Conservation (phyloP, 2,329 filamentous ascomycete species). For the Metarhizium brunneum region DNA sequence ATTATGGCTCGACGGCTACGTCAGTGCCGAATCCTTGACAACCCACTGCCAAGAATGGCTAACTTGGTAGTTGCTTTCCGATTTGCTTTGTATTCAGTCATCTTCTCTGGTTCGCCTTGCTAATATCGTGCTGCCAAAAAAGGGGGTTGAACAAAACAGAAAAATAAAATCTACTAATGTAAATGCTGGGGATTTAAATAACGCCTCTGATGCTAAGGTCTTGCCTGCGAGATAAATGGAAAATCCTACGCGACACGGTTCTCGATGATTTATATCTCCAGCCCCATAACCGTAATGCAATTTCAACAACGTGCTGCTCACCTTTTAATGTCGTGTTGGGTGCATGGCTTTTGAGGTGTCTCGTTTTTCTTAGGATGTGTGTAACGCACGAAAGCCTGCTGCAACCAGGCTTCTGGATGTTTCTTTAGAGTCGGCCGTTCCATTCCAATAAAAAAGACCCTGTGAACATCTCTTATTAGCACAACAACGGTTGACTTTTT, state of each 20-base stretch:
- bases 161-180: not conserved
- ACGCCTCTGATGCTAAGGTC: not conserved
- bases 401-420: constrained; percentile 48
- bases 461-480: constrained; percentile 16
- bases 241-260: not conserved
- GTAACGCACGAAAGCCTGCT: constrained; percentile 44
- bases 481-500: not conserved
- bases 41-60: too few species aligned
- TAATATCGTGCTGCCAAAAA: too few species aligned
- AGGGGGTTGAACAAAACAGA: too few species aligned
- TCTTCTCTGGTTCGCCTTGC: too few species aligned
- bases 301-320: not conserved
- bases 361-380: constrained; percentile 13
- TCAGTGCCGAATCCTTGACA: too few species aligned
- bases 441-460: constrained; percentile 77
- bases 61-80: too few species aligned
- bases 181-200: not conserved
- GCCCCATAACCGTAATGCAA: not conserved
- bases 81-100: too few species aligned
- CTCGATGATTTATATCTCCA: not conserved
- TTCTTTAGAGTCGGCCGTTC: constrained; percentile 57
- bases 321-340: not conserved
- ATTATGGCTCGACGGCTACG: too few species aligned
- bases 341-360: not conserved
- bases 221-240: not conserved